Percentiles rank a stretch among this genome's conserved stretches.
These are phyloP conservation scores for Metschnikowia proteae DNA, from an alignment of 805 yeast species.

Conservation along the genomic window DNA sequence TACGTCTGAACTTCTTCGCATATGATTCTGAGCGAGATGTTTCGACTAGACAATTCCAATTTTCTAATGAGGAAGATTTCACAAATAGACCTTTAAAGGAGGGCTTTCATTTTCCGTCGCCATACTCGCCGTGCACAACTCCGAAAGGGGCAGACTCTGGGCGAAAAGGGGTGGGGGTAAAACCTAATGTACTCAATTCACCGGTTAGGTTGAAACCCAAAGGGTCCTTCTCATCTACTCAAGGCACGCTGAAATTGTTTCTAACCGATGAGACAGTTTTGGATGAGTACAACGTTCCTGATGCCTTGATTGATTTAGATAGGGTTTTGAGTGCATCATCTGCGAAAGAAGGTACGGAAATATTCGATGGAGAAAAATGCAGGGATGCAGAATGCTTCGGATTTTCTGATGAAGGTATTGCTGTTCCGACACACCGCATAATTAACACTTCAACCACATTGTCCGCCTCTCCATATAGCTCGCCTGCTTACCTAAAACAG, in stretches of 20 bases:
- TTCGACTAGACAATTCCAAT: slow-evolving; percentile 25
- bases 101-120: slow-evolving; percentile 30
- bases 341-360: not conserved
- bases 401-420: not conserved
- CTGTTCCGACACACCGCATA: slow-evolving; percentile 1
- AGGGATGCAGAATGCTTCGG: slow-evolving; percentile 4
- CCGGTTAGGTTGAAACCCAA: slow-evolving; percentile 30
- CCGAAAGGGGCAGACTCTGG: slow-evolving; percentile 5
- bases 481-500: slow-evolving; percentile 24
- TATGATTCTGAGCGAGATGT: slow-evolving; percentile 13
- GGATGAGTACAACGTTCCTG: slow-evolving; percentile 39
- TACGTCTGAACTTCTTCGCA: slow-evolving; percentile 9
- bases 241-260: slow-evolving; percentile 24
- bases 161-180: not conserved
- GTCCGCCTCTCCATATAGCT: slow-evolving; percentile 13
- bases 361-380: slow-evolving; percentile 14
- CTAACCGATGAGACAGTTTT: slow-evolving; percentile 28
- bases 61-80: slow-evolving; percentile 38
- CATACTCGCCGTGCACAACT: slow-evolving; percentile 3
- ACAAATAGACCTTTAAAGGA: slow-evolving; percentile 17
- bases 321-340: slow-evolving; percentile 42
- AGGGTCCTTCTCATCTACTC: slow-evolving; percentile 20
- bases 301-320: slow-evolving; percentile 55
- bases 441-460: not conserved
- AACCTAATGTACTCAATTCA: slow-evolving; percentile 24